Evolutionary conservation across 202 grass and related monocot genomes (phyloP).

Genomic region (Bolboschoenoplectus hybrid): DNA sequence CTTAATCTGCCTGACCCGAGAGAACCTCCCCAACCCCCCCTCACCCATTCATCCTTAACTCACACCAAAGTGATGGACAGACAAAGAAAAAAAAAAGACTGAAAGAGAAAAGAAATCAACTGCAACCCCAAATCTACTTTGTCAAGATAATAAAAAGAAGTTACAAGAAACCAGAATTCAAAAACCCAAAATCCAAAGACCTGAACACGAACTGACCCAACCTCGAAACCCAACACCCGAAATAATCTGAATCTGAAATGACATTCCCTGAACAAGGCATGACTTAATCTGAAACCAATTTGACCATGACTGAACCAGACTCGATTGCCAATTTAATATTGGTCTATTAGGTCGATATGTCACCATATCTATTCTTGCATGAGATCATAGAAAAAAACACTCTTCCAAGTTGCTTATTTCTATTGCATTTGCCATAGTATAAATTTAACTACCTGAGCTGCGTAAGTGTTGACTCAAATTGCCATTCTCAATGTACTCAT

Average conservation of each 20-base stretch:
- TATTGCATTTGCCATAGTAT: slow-evolving; percentile 29
- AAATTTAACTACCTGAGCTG: slow-evolving; percentile 57
- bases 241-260: slow-evolving; percentile 5
- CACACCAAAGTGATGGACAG: not conserved
- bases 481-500: slow-evolving; percentile 92
- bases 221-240: not conserved
- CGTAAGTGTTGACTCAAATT: slow-evolving; percentile 88
- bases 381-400: slow-evolving; percentile 15
- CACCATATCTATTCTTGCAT: not conserved
- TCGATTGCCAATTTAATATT: not conserved
- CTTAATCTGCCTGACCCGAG: not conserved
- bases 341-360: not conserved
- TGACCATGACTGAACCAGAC: not conserved
- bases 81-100: not conserved
- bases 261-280: slow-evolving; percentile 4
- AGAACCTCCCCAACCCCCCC: not conserved
- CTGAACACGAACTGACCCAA: not conserved
- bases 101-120: not conserved
- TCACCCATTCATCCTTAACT: not conserved
- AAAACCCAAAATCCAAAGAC: not conserved
- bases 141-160: slow-evolving; percentile 9
- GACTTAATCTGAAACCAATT: slow-evolving; percentile 14
- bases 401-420: not conserved
- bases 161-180: not conserved
- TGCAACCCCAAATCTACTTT: not conserved